phyloP scores from a whole-genome alignment of 805 yeast species.

The Cephaloascus albidus region DNA sequence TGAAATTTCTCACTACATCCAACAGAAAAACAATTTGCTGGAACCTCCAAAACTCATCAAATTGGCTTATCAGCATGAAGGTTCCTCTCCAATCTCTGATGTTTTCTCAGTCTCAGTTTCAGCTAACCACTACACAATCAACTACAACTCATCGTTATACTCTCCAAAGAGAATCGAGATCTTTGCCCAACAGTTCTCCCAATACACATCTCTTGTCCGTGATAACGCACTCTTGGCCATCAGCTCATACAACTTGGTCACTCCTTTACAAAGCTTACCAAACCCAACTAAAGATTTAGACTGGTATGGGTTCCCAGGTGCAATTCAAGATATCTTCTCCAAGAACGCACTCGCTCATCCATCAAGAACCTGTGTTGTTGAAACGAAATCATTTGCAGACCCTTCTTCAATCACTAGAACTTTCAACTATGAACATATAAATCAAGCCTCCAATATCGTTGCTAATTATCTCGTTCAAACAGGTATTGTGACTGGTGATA shows the following conservation, averaged over 20 bases:
- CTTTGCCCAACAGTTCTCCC: slow-evolving; percentile 63
- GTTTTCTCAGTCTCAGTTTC: slow-evolving; percentile 37
- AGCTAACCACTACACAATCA: slow-evolving; percentile 29
- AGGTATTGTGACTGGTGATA: slow-evolving; percentile 86
- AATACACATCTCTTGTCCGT: slow-evolving; percentile 33
- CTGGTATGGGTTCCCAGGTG: slow-evolving; percentile 88
- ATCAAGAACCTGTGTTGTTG: slow-evolving; percentile 84
- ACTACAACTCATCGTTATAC: slow-evolving; percentile 72
- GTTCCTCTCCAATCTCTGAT: slow-evolving; percentile 58
- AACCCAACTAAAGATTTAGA: slow-evolving; percentile 83
- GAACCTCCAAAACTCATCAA: slow-evolving; percentile 56
- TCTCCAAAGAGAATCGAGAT: slow-evolving; percentile 57
- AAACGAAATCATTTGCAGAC: slow-evolving; percentile 66
- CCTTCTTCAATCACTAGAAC: slow-evolving; percentile 48
- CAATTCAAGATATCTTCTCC: slow-evolving; percentile 93
- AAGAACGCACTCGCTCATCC: slow-evolving; percentile 80
- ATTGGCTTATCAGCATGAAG: slow-evolving; percentile 48
- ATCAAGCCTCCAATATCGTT: slow-evolving; percentile 86
- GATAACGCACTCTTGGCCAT: slow-evolving; percentile 30
- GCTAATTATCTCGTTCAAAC: slow-evolving; percentile 78
- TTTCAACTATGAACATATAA: slow-evolving; percentile 80
- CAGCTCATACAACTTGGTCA: slow-evolving; percentile 58
- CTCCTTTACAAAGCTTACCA: slow-evolving; percentile 70
- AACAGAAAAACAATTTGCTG: slow-evolving; percentile 39
- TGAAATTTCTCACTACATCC: slow-evolving; percentile 45